Evolutionary conservation across 192 early-diverging fungal genomes (phyloP), one percentile per base, ranked within the genome.

Genomic region (Spizellomyces sp.): DNA sequence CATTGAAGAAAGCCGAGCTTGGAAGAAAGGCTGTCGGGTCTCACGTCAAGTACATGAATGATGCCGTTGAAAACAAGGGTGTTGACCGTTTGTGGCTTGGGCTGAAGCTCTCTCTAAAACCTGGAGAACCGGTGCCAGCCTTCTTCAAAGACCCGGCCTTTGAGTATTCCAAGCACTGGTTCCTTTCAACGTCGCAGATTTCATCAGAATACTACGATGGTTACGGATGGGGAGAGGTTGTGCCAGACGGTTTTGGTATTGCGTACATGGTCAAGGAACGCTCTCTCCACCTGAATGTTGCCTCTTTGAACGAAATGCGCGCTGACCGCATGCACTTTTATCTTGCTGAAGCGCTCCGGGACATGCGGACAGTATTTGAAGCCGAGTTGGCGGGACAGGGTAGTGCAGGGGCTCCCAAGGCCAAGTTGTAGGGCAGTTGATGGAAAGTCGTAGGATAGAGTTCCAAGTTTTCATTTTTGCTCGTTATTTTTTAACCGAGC

Each of bases 181-280:
- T 86, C 78, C 78, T 98, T 62, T 94, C 93, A 19, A 96, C 95
- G 4, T 95, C 92, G 43, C 95, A 98, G 80, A 88, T 99, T 68
- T 84, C 90, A 5, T 92, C 92, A 69, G 93, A 94, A 74, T 81
- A 94, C 82, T 99, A 94, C 86, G 90, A 91, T 71, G 95, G 95
- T 61, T 98, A 96, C 75, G 95, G 97, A 45, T 86, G 84, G 84
- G 84, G 84, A 21, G 80, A 86, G 68, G 81, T 95, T 43, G 92
- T 93, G 19, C 89, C 92, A 1, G 91, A 95, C 80, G 94, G 94
- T 73, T 98, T 91, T 69, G 95, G 95, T 64, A 77, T 94, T 64
- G 95, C 96, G 8, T 98, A 98, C 70, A 96, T 95, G 86, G 89
- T 99, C 71, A 94, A 95, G 82, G 84, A 90, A 62, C 82, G 92